phyloP scores from a whole-genome alignment of 306 rosid species.

The Biancaea sappan region DNA sequence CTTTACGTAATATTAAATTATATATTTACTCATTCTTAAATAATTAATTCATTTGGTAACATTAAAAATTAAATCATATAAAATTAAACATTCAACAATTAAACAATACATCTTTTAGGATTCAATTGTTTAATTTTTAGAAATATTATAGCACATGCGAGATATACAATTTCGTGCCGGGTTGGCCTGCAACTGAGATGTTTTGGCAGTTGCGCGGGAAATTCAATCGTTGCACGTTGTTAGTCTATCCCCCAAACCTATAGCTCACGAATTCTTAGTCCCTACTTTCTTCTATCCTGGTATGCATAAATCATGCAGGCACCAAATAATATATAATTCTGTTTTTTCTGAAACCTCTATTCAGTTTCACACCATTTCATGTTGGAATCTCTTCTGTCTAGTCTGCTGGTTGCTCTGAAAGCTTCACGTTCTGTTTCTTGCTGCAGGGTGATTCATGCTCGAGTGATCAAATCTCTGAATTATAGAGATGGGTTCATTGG shows the following conservation, averaged over 20 bases:
- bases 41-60: no score
- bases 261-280: neutral
- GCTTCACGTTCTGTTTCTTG: conserved; percentile 51
- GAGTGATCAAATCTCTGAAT: conserved; percentile 58
- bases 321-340: neutral
- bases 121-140: no score
- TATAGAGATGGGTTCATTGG: conserved; percentile 75
- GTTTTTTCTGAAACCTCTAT: conserved; percentile 20
- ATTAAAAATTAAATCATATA: no score
- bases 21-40: no score
- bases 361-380: conserved; percentile 32
- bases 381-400: conserved; percentile 47
- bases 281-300: neutral
- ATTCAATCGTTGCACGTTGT: conserved; percentile 11
- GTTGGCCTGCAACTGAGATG: conserved; percentile 25
- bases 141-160: no score
- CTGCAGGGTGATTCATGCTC: conserved; percentile 63
- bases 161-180: no score
- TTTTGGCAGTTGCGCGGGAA: conserved; percentile 28
- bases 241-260: conserved; percentile 14
- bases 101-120: no score
- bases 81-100: no score
- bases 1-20: no score
- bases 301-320: neutral
- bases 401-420: conserved; percentile 48